phyloP scores from a whole-genome alignment of 768 basidiomycete genomes.

The Hirschioporus abietinus region DNA sequence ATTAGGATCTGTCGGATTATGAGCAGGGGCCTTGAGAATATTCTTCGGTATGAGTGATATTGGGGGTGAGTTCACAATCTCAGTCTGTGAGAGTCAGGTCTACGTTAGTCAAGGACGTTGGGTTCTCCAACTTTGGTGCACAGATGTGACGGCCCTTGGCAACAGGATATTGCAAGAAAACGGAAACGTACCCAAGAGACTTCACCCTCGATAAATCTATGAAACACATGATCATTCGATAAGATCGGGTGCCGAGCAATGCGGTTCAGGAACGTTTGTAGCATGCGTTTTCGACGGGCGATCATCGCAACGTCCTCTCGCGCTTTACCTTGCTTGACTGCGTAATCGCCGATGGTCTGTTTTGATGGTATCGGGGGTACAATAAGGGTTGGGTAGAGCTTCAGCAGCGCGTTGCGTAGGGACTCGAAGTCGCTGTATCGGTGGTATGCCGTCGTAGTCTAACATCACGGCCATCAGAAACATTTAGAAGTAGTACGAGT shows the following conservation, averaged over 20 bases:
- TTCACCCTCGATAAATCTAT: conserved; percentile 91
- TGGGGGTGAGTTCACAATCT: conserved; percentile 91
- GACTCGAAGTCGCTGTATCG: conserved; percentile 99
- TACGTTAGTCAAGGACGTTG: background rate
- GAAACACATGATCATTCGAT: conserved; percentile 93
- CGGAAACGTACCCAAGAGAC: conserved; percentile 79
- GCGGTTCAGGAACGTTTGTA: conserved; percentile 92
- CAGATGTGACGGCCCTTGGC: background rate
- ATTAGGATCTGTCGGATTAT: conserved; percentile 82
- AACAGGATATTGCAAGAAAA: background rate
- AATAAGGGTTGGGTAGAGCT: conserved; percentile 92
- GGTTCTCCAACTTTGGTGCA: background rate
- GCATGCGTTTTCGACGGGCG: conserved; percentile 85
- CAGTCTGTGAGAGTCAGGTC: conserved; percentile 48
- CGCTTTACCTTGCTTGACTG: conserved; percentile 92
- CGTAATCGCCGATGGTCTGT: conserved; percentile 93
- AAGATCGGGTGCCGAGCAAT: conserved; percentile 88
- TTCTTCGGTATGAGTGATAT: conserved; percentile 92
- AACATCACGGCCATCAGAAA: conserved; percentile 10
- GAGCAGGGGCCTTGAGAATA: conserved; percentile 89
- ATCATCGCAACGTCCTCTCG: conserved; percentile 95
- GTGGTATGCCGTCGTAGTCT: conserved; percentile 81
- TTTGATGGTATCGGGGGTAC: conserved; percentile 98
- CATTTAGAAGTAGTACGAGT: conserved; percentile 14
- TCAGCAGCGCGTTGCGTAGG: conserved; percentile 73